Evolutionary conservation across 305 asterid species (phyloP).

Genomic region (Rubia balearica): DNA sequence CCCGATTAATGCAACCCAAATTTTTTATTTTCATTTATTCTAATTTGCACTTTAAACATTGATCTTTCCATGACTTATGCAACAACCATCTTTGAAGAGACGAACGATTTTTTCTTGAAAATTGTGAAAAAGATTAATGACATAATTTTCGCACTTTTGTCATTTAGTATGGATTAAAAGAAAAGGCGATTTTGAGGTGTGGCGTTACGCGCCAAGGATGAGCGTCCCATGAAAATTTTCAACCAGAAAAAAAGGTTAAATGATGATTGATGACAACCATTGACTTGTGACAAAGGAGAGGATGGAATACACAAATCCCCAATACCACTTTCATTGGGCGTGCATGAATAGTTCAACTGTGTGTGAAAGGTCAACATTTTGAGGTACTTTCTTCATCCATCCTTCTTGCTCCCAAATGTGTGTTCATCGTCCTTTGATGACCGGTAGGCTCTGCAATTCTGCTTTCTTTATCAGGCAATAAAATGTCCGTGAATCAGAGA

Average conservation of each 20-base stretch:
- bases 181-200: not conserved
- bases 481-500: slow-evolving; percentile 19
- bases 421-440: not conserved
- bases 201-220: slow-evolving; percentile 1
- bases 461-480: not conserved
- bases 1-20: too few relatives aligned
- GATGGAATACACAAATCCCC: not conserved
- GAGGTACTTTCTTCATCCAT: not conserved
- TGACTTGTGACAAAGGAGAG: slow-evolving; percentile 5
- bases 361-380: not conserved
- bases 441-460: slow-evolving; percentile 11
- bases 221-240: not conserved
- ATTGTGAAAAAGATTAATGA: too few relatives aligned
- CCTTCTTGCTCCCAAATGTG: not conserved
- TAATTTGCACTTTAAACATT: too few relatives aligned
- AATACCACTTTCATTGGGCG: not conserved
- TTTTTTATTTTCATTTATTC: too few relatives aligned
- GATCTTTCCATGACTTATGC: too few relatives aligned
- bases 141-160: too few relatives aligned
- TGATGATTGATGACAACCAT: not conserved
- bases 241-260: not conserved
- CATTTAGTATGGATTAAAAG: too few relatives aligned
- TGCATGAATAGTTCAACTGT: not conserved
- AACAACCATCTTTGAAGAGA: too few relatives aligned
- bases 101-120: too few relatives aligned